Conservation (phyloP, 768 basidiomycete genomes). For the Suillus hirtellus region DNA sequence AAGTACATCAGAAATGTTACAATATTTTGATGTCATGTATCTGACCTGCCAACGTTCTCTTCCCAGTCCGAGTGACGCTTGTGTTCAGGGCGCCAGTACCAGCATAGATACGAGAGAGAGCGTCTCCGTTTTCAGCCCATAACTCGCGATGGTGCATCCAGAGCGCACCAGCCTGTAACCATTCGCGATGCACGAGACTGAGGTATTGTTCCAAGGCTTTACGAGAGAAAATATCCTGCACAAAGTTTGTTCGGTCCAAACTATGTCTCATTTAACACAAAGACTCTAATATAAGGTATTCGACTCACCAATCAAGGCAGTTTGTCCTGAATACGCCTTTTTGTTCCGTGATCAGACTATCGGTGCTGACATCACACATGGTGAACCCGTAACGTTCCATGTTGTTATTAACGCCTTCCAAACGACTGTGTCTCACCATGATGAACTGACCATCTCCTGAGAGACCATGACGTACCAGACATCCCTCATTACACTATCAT, state of each 20-base stretch:
- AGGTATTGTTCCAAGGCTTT: conserved; percentile 83
- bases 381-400: conserved; percentile 86
- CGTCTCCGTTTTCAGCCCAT: conserved; percentile 98
- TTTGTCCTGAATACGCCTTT: conserved; percentile 92
- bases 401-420: conserved; percentile 58
- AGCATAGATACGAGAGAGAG: conserved; percentile 90
- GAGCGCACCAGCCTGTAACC: conserved; percentile 64
- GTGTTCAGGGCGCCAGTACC: conserved; percentile 94
- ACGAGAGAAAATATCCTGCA: conserved; percentile 91
- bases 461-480: conserved; percentile 47
- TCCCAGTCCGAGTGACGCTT: conserved; percentile 92
- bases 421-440: conserved; percentile 43
- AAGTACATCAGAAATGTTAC: conserved; percentile 14
- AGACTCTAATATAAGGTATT: conserved; percentile 1
- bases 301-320: conserved; percentile 86
- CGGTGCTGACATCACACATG: conserved; percentile 65
- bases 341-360: conserved; percentile 83
- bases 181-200: conserved; percentile 72
- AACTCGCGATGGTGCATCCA: conserved; percentile 91
- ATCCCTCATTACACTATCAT: conserved; percentile 81
- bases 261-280: conserved; percentile 40
- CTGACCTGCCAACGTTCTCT: conserved; percentile 84
- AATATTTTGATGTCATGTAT: conserved; percentile 2
- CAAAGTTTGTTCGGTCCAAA: conserved; percentile 95
- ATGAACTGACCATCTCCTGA: conserved; percentile 10